Evolutionary conservation across 331 rosid genomes (phyloP).

Genomic region (Malus hybrid): DNA sequence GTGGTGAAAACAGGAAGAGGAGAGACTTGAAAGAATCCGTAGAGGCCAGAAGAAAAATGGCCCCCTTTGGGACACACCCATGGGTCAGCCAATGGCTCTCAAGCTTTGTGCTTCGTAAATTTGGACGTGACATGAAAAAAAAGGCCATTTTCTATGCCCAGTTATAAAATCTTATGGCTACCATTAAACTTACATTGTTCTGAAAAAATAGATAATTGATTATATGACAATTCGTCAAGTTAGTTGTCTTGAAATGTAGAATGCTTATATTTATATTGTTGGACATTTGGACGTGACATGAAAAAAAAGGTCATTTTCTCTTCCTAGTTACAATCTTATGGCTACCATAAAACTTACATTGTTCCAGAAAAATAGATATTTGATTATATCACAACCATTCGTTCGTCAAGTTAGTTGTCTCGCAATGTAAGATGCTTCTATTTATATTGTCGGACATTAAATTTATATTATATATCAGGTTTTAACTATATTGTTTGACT

Average conservation of each 20-base stretch:
- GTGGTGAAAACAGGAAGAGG: conserved; percentile 9
- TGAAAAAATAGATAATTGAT: too few species aligned
- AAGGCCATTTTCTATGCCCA: conserved; percentile 29
- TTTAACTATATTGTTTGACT: too few species aligned
- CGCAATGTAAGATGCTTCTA: too few species aligned
- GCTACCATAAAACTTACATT: background rate
- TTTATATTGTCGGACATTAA: too few species aligned
- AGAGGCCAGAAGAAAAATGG: background rate
- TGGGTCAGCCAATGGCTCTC: conserved; percentile 25
- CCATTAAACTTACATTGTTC: background rate
- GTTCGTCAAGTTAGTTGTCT: too few species aligned
- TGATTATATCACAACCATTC: too few species aligned
- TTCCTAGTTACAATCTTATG: conserved; percentile 3
- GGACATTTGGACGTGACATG: conserved; percentile 1
- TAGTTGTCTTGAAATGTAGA: too few species aligned
- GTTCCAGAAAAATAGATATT: too few species aligned
- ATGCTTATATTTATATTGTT: too few species aligned
- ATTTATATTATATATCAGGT: too few species aligned
- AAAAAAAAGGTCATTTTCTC: conserved; percentile 26
- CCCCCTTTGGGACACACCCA: conserved; percentile 9
- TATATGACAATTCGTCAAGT: too few species aligned
- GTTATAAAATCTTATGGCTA: background rate
- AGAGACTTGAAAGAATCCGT: background rate
- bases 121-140: conserved; percentile 5
- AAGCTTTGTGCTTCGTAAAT: conserved; percentile 22